phyloP scores from a whole-genome alignment of 208 protist genomes.

The Zelonia costaricensis region DNA sequence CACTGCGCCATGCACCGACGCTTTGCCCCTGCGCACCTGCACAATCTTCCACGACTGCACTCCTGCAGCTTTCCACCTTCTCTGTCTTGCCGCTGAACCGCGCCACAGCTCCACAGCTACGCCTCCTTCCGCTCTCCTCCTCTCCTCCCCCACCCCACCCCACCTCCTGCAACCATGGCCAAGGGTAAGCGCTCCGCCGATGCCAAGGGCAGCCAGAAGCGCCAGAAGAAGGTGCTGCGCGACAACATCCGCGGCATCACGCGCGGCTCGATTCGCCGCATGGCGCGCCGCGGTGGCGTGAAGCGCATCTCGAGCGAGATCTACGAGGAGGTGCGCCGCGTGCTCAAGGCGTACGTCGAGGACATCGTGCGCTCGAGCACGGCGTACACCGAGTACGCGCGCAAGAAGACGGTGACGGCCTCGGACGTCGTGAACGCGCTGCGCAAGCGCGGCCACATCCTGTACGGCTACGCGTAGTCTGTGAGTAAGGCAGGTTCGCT shows the following conservation, averaged over 20 bases:
- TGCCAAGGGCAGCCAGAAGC: constrained; percentile 75
- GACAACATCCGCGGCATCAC: constrained; percentile 89
- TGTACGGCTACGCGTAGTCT: constrained; percentile 91
- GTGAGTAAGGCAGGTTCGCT: too few relatives aligned
- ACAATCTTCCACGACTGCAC: too few relatives aligned
- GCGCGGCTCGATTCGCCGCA: constrained; percentile 84
- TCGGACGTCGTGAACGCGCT: constrained; percentile 89
- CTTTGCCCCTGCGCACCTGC: too few relatives aligned
- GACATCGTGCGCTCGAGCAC: constrained; percentile 79
- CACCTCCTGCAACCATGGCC: constrained; percentile 37
- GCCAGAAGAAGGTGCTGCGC: constrained; percentile 86
- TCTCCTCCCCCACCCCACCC: background rate
- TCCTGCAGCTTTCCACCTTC: too few relatives aligned
- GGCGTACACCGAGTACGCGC: constrained; percentile 85
- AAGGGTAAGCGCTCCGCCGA: constrained; percentile 77
- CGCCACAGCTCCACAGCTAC: too few relatives aligned
- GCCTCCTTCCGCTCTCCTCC: too few relatives aligned
- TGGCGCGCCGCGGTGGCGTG: constrained; percentile 92
- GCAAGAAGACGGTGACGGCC: constrained; percentile 84
- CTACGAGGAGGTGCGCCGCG: constrained; percentile 71
- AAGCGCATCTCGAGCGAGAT: constrained; percentile 86
- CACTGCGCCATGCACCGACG: too few relatives aligned
- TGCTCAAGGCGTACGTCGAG: constrained; percentile 87
- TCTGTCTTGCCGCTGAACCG: too few relatives aligned
- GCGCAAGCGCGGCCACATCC: constrained; percentile 85